A percentile compares a stretch with the other conserved stretches of the same genome.
Conservation (phyloP, 331 rosid species). For the Acacia concinna region DNA sequence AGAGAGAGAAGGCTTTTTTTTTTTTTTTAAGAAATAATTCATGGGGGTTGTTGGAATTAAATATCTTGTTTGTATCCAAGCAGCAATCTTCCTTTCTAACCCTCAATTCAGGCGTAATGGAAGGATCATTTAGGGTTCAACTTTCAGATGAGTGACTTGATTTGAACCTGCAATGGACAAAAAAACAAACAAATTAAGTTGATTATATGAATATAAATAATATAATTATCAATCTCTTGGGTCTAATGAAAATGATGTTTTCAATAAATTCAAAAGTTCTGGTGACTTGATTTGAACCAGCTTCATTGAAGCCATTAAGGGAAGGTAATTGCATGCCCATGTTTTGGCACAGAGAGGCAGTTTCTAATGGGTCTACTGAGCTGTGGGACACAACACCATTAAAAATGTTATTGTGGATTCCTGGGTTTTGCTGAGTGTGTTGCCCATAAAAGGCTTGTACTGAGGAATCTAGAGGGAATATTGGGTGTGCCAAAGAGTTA, state of each 20-base stretch:
- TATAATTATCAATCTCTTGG: constrained; percentile 27
- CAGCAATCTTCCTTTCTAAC: constrained; percentile 46
- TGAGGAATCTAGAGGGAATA: constrained; percentile 80
- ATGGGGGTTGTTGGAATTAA: constrained; percentile 48
- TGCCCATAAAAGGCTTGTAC: constrained; percentile 70
- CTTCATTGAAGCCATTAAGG: constrained; percentile 55
- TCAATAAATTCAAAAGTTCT: constrained; percentile 27
- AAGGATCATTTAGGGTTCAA: constrained; percentile 71
- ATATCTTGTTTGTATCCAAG: constrained; percentile 67
- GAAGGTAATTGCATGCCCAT: constrained; percentile 62
- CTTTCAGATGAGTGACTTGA: constrained; percentile 67
- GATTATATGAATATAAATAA: not conserved
- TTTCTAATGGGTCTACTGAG: constrained; percentile 63
- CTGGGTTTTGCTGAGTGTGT: constrained; percentile 57
- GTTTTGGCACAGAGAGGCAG: constrained; percentile 58
- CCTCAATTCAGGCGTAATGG: constrained; percentile 44
- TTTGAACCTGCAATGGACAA: constrained; percentile 60
- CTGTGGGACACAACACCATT: constrained; percentile 47
- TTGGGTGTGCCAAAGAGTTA: constrained; percentile 55
- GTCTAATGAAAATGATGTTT: constrained; percentile 41
- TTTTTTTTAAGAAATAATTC: constrained; percentile 43
- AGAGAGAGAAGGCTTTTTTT: constrained; percentile 34
- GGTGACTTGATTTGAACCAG: constrained; percentile 50
- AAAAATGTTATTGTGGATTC: constrained; percentile 47
- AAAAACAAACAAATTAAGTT: not conserved